Base-by-base conservation (phyloP, 345 rosid species). In the Toxicodendron radicans region DNA sequence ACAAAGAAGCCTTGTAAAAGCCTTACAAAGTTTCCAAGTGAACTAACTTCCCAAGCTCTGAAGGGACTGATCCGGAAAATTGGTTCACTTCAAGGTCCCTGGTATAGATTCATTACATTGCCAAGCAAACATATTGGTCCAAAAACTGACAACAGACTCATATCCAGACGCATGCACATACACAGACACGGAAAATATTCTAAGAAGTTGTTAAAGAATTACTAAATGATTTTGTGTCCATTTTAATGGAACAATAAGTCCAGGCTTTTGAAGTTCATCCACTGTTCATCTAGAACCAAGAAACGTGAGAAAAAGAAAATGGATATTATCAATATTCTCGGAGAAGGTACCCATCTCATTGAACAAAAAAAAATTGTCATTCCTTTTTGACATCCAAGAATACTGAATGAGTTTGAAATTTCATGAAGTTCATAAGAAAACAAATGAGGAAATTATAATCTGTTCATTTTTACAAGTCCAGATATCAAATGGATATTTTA, bases 41-140 rank as follows among this genome's bases (percentile, higher is more conserved):
- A 64, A 80, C 75, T 72, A 87, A 68, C 54, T 78, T 79, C 59
- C 88, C 87, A 14, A 87, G 77, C 74, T 81, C 76, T 20, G 71
- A 24, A 51, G 92, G 89, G 53, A 89, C 58, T n/a, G 64, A 48
- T 58, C 92, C 92, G 9, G 80, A 80, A 75, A 88, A 86, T 52
- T 77, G 80, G 75, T 87, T 84, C 49, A 65, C 74, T 71, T 80
- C 90, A 21, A 87, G 83, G 73, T 41, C 51, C 76, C 90, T 87
- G 82, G 41, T 32, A 20, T 73, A 70, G 30, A 20, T 43, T 58
- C 72, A 54, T 58, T 58, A 70, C 71, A 68, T 43, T 11, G 24
- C 61, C 14, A 30, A 21, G 13, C 14, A 49, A 32, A 62, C 27
- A 73, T 16, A 58, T 71, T 58, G 21, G 16, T 76, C 45, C 46